phyloP scores from a whole-genome alignment of 768 basidiomycete genomes.

The Infundibulicybe gibba region DNA sequence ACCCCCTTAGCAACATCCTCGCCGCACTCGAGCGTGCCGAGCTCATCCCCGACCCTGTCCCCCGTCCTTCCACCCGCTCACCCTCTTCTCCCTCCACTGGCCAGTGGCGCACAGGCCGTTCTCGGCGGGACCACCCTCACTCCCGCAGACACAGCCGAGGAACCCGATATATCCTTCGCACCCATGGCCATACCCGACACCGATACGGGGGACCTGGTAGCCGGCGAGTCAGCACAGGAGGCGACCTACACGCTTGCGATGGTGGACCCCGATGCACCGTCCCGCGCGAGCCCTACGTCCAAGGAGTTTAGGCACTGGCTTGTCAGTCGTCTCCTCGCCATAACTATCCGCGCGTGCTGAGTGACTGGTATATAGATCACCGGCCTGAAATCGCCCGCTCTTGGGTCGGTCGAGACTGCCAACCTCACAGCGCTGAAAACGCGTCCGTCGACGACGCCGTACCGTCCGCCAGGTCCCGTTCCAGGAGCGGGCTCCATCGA shows the following conservation, averaged over 20 bases:
- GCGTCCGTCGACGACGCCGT: slow-evolving; percentile 47
- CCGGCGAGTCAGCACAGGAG: slow-evolving; percentile 9
- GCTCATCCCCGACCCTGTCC: slow-evolving; percentile 47
- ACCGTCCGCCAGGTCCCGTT: slow-evolving; percentile 53
- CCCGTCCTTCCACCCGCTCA: slow-evolving; percentile 28
- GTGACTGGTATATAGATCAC: slow-evolving; percentile 23
- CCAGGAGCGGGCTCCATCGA: slow-evolving; percentile 52
- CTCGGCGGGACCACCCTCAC: slow-evolving; percentile 24
- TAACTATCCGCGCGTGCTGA: not conserved
- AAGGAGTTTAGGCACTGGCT: slow-evolving; percentile 58
- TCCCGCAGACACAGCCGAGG: slow-evolving; percentile 35
- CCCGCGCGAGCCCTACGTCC: slow-evolving; percentile 41
- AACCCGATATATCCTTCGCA: slow-evolving; percentile 45
- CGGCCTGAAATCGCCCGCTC: slow-evolving; percentile 27
- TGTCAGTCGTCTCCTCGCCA: slow-evolving; percentile 25
- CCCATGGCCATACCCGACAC: slow-evolving; percentile 33
- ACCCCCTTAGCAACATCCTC: slow-evolving; percentile 29
- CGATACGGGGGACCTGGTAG: not conserved
- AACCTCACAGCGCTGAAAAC: slow-evolving; percentile 37
- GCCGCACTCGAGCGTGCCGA: slow-evolving; percentile 29
- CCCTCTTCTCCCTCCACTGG: slow-evolving; percentile 42
- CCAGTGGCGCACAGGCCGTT: slow-evolving; percentile 30
- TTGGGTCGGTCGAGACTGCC: slow-evolving; percentile 3
- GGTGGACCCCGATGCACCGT: slow-evolving; percentile 60
- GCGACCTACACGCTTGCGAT: slow-evolving; percentile 49